Conservation (phyloP, 331 rosid genomes). For the Pyracantha coccinea region DNA sequence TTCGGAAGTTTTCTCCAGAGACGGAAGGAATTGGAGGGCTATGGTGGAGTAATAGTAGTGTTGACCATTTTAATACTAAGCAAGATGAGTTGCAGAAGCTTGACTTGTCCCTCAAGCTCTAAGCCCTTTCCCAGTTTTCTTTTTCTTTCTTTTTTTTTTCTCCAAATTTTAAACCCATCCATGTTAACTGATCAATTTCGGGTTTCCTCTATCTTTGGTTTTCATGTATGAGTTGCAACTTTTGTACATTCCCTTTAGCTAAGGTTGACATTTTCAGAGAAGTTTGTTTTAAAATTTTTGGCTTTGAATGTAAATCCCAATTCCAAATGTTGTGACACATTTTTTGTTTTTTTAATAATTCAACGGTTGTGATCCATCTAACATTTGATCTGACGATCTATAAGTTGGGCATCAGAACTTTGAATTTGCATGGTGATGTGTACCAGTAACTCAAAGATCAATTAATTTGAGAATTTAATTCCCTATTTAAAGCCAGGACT, state of each 20-base stretch:
- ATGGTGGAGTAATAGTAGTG: constrained; percentile 35
- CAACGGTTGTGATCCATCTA: too few relatives aligned
- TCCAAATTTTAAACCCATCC: background rate
- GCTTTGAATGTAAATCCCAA: background rate
- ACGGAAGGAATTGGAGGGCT: constrained; percentile 43
- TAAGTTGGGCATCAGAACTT: too few relatives aligned
- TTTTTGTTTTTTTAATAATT: too few relatives aligned
- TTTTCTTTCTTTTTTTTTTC: background rate
- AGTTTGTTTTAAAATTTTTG: constrained; percentile 15
- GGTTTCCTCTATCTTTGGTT: background rate
- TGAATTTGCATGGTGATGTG: too few relatives aligned
- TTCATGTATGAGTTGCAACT: constrained; percentile 16
- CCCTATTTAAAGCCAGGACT: background rate
- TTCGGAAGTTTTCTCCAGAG: constrained; percentile 23
- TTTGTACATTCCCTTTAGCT: constrained; percentile 30
- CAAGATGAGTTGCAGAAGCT: constrained; percentile 75
- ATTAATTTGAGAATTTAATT: background rate
- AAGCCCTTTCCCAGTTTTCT: constrained; percentile 13
- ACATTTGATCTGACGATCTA: too few relatives aligned
- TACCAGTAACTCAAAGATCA: too few relatives aligned
- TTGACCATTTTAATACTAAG: constrained; percentile 42
- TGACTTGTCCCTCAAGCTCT: constrained; percentile 93
- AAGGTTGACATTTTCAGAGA: background rate
- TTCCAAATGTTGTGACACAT: constrained; percentile 8
- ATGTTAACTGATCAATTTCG: background rate